Percentiles rank a stretch among this genome's conserved stretches.
Conservation (phyloP, 257 asterid genomes). For the Solanum tarijense region DNA sequence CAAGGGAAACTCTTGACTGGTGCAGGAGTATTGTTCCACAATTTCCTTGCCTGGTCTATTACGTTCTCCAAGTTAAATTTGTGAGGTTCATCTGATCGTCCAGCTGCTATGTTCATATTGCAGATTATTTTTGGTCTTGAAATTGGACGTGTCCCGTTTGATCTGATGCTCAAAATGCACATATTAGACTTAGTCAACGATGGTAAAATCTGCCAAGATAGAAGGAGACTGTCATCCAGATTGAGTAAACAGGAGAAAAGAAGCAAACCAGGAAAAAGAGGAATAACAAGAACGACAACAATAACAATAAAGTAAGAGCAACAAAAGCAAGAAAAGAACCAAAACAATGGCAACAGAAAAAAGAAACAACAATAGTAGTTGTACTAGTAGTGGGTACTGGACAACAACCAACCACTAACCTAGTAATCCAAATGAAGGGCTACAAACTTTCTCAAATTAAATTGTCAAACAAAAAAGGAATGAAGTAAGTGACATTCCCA, state of each 20-base stretch:
- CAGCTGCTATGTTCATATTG: conserved; percentile 57
- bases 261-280: not conserved
- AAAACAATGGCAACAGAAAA: not conserved
- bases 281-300: not conserved
- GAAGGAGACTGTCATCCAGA: not conserved
- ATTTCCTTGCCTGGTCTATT: conserved; percentile 37
- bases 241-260: not conserved
- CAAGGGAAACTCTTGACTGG: conserved; percentile 84
- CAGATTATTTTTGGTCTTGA: conserved; percentile 20
- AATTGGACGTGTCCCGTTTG: conserved; percentile 14
- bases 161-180: conserved; percentile 24
- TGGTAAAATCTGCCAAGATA: conserved; percentile 29
- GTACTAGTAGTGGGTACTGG: not conserved
- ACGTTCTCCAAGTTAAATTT: conserved; percentile 25
- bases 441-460: not conserved
- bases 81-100: conserved; percentile 40
- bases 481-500: not conserved
- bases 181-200: conserved; percentile 15
- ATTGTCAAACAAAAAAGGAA: not conserved
- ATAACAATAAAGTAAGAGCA: not conserved
- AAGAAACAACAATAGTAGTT: not conserved
- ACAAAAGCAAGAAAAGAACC: not conserved
- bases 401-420: not conserved
- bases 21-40: conserved; percentile 68
- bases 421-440: not conserved